Conservation (phyloP, 139 green algal genomes). For the Chlamydomonas schloesseri region DNA sequence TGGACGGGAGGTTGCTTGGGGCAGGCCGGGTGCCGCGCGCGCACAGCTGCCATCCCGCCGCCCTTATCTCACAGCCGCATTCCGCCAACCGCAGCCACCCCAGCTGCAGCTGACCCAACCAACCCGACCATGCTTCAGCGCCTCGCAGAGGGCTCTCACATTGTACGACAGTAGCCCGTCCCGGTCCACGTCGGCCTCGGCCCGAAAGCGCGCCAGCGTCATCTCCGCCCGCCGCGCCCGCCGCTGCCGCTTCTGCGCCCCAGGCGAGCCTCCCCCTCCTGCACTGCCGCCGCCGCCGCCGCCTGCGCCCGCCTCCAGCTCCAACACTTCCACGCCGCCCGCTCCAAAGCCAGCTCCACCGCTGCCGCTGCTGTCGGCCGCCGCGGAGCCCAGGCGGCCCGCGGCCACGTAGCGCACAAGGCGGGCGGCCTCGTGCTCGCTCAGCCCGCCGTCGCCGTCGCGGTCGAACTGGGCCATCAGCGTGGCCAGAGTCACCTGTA, state of each 20-base stretch:
- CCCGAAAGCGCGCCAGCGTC: conserved; percentile 28
- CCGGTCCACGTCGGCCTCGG: conserved; percentile 26
- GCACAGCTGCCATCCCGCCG: too few species aligned
- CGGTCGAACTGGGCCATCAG: conserved; percentile 46
- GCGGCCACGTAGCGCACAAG: conserved; percentile 34
- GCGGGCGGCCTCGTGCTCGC: conserved; percentile 4
- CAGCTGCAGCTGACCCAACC: too few species aligned
- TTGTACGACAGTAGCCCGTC: conserved; percentile 41
- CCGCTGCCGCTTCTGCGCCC: too few species aligned
- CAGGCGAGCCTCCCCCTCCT: too few species aligned
- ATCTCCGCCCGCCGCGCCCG: neutral
- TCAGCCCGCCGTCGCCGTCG: conserved; percentile 38
- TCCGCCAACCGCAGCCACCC: too few species aligned
- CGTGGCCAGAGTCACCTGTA: conserved; percentile 34
- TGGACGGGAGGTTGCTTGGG: too few species aligned
- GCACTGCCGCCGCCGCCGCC: too few species aligned
- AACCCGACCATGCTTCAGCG: too few species aligned
- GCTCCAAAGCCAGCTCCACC: conserved; percentile 7
- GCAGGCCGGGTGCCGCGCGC: too few species aligned
- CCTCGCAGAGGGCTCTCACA: neutral
- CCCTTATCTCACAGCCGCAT: too few species aligned
- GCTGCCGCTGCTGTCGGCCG: neutral
- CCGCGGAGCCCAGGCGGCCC: neutral
- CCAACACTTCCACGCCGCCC: neutral
- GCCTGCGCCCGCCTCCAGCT: too few species aligned